Evolutionary conservation across 2,329 filamentous ascomycete genomes (phyloP), one percentile per base, ranked within the genome.

Genomic region (Anthostomella pinea): DNA sequence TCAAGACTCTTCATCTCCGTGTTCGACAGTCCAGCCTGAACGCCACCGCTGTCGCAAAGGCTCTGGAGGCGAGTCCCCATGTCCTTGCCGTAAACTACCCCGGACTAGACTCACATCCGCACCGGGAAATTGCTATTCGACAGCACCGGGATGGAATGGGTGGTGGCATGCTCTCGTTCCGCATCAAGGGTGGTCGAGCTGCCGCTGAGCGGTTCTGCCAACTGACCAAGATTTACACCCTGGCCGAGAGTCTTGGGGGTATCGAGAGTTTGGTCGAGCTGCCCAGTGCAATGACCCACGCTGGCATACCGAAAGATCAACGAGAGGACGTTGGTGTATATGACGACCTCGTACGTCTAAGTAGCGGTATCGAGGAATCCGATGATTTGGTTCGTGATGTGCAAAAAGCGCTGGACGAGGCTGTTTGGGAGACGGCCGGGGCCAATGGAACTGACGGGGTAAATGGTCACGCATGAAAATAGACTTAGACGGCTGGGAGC

Each of bases 151-250:
- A 94, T 53, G 93, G 85, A 45, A 84, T 97, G 77, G 93, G 93
- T 42, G 93, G 93, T 52, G 93, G 93, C 44, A 98, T 98, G 93
- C 80, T 98, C 27, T 91, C 85, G 40, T 98, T 98, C 81, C 85
- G 93, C 49, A 87, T 98, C 64, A 79, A 80, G 49, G 93, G 91
- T 38, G 93, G 93, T 22, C 79, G 88, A 57, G 75, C 75, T 29
- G 91, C 91, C 1, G 93, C 93, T 10, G 86, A 94, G 67, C 78
- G 82, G 34, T 98, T 98, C 78, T 97, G 93, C 75, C 83, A 93
- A 65, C 69, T 77, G 41, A 96, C 90, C 27, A 80, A 80, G 57
- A 81, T 98, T 63, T 97, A 95, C 68, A 95, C 89, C 2, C 75
- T 98, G 6, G 93, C 93, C 19, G 93, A 98, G 74, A 87, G 81